Percentiles rank a stretch among this genome's conserved stretches.
These are phyloP conservation scores for Epichloe brachyelytri DNA, from an alignment of 2,329 filamentous ascomycete species.

Conservation along the genomic window DNA sequence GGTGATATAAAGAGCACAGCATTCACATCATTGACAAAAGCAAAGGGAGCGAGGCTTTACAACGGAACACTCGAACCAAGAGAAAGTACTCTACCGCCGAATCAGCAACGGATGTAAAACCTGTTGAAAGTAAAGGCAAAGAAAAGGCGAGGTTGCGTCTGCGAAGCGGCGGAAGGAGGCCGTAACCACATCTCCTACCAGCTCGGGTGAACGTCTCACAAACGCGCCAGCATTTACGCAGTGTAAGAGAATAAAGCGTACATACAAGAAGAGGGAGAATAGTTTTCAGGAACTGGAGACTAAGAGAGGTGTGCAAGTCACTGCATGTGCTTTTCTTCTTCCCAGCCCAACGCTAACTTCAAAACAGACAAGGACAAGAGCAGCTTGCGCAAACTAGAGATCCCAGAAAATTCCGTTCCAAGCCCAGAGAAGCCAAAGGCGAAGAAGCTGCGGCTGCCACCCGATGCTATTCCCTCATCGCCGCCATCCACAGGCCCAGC, in stretches of 20 bases:
- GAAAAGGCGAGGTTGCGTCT: neutral
- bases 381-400: neutral
- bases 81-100: constrained; percentile 1
- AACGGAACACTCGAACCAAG: constrained; percentile 2
- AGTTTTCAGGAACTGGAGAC: constrained; percentile 13
- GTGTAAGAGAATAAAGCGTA: constrained; percentile 9
- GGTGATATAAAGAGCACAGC: constrained; percentile 21
- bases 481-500: neutral
- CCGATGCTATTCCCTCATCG: neutral
- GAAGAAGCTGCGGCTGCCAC: neutral
- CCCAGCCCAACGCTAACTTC: neutral
- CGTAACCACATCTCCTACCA: constrained; percentile 3
- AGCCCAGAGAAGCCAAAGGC: constrained; percentile 4
- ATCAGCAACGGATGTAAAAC: neutral
- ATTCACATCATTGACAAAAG: constrained; percentile 20
- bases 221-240: constrained; percentile 14
- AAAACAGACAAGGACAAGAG: neutral
- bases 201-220: constrained; percentile 12
- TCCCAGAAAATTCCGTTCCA: constrained; percentile 1
- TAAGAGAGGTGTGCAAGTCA: constrained; percentile 1
- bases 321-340: neutral
- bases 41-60: constrained; percentile 1
- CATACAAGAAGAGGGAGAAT: constrained; percentile 13
- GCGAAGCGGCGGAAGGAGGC: neutral
- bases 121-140: constrained; percentile 4